Conservation (phyloP, 108 stramenopile species). For the Tribonema minus region DNA sequence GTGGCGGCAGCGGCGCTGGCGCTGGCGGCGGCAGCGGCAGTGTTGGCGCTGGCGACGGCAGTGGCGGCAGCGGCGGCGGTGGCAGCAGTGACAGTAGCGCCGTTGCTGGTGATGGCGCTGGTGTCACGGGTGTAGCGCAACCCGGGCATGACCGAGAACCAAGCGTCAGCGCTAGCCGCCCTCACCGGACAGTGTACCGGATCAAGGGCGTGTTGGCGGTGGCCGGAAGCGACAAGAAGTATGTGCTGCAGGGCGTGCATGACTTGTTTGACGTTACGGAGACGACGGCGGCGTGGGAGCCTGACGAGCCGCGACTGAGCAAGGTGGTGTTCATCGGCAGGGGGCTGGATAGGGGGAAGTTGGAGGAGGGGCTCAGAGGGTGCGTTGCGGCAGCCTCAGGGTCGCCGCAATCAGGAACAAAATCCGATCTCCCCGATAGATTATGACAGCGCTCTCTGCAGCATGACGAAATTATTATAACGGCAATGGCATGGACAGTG, state of each 20-base stretch:
- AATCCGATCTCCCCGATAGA: no score
- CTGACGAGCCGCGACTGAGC: conserved; percentile 12
- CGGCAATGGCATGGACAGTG: no score
- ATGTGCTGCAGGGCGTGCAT: conserved; percentile 89
- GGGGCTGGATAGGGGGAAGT: neutral
- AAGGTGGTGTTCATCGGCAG: conserved; percentile 39
- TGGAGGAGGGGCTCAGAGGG: conserved; percentile 17
- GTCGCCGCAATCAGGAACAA: no score
- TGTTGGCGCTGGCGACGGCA: neutral
- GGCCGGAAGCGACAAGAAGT: conserved; percentile 70
- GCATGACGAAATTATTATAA: no score
- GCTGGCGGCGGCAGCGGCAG: neutral
- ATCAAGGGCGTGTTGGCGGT: conserved; percentile 78
- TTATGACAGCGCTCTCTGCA: no score
- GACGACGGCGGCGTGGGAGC: conserved; percentile 1
- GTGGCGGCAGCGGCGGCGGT: neutral
- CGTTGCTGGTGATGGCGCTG: neutral
- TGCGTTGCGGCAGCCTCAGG: no score
- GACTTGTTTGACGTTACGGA: conserved; percentile 37
- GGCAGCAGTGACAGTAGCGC: neutral
- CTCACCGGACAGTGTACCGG: conserved; percentile 69
- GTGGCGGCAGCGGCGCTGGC: neutral
- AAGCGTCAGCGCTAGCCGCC: neutral
- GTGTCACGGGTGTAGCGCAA: neutral
- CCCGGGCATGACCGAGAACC: neutral